phyloP scores from a whole-genome alignment of 768 basidiomycete genomes.

The Floccularia luteovirens region DNA sequence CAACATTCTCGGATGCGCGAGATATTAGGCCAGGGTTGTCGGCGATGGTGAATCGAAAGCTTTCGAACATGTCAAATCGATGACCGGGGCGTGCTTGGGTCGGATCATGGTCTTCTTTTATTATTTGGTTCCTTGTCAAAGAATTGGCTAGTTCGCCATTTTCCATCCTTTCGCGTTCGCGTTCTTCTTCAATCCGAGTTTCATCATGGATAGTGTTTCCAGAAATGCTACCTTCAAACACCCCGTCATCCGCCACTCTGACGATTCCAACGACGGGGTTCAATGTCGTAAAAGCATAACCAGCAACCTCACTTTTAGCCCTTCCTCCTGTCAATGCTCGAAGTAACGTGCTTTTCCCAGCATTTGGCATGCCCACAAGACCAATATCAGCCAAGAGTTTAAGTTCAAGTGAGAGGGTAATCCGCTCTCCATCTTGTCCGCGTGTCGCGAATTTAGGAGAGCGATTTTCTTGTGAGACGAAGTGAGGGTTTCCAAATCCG shows the following conservation, averaged over 20 bases:
- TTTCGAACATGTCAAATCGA: conserved; percentile 57
- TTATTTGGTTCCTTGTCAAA: conserved; percentile 40
- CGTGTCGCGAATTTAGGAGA: conserved; percentile 85
- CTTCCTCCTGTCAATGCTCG: conserved; percentile 84
- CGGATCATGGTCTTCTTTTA: conserved; percentile 13
- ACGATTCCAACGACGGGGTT: conserved; percentile 93
- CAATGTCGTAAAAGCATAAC: conserved; percentile 92
- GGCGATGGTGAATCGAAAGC: conserved; percentile 88
- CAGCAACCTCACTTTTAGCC: conserved; percentile 78
- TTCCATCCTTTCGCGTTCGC: conserved; percentile 35
- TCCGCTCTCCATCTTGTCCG: conserved; percentile 65
- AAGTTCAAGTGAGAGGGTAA: conserved; percentile 85
- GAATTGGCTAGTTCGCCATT: conserved; percentile 45
- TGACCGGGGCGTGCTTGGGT: conserved; percentile 24
- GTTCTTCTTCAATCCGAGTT: conserved; percentile 47
- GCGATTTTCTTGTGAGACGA: conserved; percentile 56
- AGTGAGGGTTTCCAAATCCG: conserved; percentile 88
- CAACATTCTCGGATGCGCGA: conserved; percentile 80
- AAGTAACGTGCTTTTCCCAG: conserved; percentile 87
- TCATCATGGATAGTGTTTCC: conserved; percentile 55
- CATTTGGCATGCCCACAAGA: conserved; percentile 93
- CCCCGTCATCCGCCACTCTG: conserved; percentile 72
- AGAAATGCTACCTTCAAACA: conserved; percentile 54
- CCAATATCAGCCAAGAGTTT: conserved; percentile 95
- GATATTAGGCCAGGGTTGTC: conserved; percentile 95